These are phyloP conservation scores for Biscogniauxia marginata DNA, from an alignment of 2,329 filamentous ascomycete genomes.

Conservation along the genomic window DNA sequence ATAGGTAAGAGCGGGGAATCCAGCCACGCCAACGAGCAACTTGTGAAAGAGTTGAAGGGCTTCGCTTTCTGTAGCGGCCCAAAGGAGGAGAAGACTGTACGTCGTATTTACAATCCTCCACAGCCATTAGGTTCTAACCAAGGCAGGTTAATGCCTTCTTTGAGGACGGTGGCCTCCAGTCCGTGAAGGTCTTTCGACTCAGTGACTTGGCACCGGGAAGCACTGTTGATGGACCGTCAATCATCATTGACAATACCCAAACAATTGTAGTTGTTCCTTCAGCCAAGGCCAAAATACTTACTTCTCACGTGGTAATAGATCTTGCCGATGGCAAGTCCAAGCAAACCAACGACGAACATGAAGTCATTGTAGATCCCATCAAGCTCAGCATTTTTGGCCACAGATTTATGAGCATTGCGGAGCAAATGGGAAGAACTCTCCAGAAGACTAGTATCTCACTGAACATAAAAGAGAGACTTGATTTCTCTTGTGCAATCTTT, in stretches of 20 bases:
- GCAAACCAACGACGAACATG: conserved; percentile 46
- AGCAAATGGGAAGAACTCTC: conserved; percentile 77
- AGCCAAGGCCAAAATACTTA: conserved; percentile 33
- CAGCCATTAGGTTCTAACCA: conserved; percentile 3
- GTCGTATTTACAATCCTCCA: neutral
- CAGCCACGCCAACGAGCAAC: conserved; percentile 21
- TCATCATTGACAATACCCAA: conserved; percentile 26
- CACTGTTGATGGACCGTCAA: conserved; percentile 19
- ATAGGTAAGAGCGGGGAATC: conserved; percentile 18
- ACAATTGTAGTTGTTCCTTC: conserved; percentile 38
- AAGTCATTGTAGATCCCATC: conserved; percentile 63
- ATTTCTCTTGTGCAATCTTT: conserved; percentile 78
- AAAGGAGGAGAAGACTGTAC: conserved; percentile 14
- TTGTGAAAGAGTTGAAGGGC: conserved; percentile 20
- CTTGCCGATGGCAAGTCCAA: conserved; percentile 47
- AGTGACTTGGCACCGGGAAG: conserved; percentile 14
- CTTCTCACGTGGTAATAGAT: conserved; percentile 38
- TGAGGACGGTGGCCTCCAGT: conserved; percentile 17
- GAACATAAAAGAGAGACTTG: conserved; percentile 76
- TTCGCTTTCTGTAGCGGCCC: conserved; percentile 8
- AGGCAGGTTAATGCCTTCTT: conserved; percentile 19
- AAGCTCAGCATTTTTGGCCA: conserved; percentile 74
- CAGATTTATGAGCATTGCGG: conserved; percentile 80
- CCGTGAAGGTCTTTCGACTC: conserved; percentile 20
- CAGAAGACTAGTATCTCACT: conserved; percentile 75